Evolutionary conservation across 495 filamentous ascomycete genomes (phyloP).

Genomic region (Aspergillus wentii): DNA sequence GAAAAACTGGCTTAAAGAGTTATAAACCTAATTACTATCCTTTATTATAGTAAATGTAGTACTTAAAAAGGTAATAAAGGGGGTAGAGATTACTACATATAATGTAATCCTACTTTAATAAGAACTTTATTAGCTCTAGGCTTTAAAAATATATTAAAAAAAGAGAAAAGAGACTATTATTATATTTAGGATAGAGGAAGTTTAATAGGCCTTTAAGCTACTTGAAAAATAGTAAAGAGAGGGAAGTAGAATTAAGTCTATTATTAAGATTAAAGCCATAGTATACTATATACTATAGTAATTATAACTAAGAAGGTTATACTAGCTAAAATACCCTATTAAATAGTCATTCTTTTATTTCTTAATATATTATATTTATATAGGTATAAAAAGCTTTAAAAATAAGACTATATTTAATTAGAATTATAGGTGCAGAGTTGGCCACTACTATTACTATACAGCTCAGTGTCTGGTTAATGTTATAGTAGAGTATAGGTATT

Average conservation of each 20-base stretch:
- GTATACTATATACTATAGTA: background rate
- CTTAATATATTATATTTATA: too few species aligned
- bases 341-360: too few species aligned
- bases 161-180: slow-evolving; percentile 2
- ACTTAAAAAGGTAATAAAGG: slow-evolving; percentile 4
- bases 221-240: too few species aligned
- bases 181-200: slow-evolving; percentile 3
- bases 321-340: too few species aligned
- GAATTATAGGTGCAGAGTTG: background rate
- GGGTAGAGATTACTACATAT: slow-evolving; percentile 1
- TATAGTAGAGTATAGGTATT: background rate
- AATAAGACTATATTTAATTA: background rate
- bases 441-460: background rate
- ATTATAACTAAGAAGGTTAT: too few species aligned
- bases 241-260: too few species aligned
- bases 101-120: background rate
- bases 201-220: background rate
- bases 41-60: slow-evolving; percentile 1
- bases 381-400: too few species aligned
- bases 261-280: background rate
- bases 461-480: background rate
- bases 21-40: slow-evolving; percentile 1
- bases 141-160: slow-evolving; percentile 6
- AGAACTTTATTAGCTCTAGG: slow-evolving; percentile 4
- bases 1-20: background rate